A percentile compares a stretch with the other conserved stretches of the same genome.
Evolutionary conservation across 2,329 filamentous ascomycete species (phyloP).

Genomic region (Aureobasidium melanogenum): DNA sequence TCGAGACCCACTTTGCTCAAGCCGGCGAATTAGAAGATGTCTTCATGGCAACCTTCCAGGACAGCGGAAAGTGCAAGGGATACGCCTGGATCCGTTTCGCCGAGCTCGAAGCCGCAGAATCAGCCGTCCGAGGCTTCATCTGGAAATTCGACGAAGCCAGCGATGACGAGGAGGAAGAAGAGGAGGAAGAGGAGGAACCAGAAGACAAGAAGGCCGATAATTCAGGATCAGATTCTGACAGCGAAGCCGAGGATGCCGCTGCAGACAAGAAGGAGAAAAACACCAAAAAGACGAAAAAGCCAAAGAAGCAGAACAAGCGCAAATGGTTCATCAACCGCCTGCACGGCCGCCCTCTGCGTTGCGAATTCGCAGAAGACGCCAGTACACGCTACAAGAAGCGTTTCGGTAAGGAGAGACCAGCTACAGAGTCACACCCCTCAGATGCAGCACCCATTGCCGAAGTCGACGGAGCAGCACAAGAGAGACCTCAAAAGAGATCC

Average conservation of each 20-base stretch:
- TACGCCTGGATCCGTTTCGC: conserved; percentile 93
- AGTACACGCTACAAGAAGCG: conserved; percentile 87
- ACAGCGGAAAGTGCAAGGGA: conserved; percentile 95
- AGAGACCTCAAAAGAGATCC: conserved; percentile 19
- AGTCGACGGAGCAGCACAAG: conserved; percentile 20
- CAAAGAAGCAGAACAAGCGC: conserved; percentile 39
- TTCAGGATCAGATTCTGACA: conserved; percentile 27
- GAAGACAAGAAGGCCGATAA: conserved; percentile 14
- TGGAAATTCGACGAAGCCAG: conserved; percentile 50
- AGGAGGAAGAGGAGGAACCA: conserved; percentile 32
- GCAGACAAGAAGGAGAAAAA: conserved; percentile 18
- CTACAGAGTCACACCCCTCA: conserved; percentile 23
- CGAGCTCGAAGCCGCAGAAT: conserved; percentile 63
- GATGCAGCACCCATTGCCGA: conserved; percentile 18
- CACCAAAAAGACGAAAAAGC: conserved; percentile 26
- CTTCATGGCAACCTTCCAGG: conserved; percentile 91
- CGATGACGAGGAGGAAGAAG: conserved; percentile 38
- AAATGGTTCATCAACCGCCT: conserved; percentile 81
- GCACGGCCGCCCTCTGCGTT: conserved; percentile 68
- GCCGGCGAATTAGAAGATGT: conserved; percentile 77
- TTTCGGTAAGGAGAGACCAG: conserved; percentile 54
- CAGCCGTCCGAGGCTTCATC: conserved; percentile 73
- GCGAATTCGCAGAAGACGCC: conserved; percentile 91
- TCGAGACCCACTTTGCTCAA: conserved; percentile 71
- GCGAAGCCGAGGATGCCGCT: conserved; percentile 22